Evolutionary conservation across 805 yeast species (phyloP), one percentile per base, ranked within the genome.

Genomic region (Cyberlindnera amylophila): DNA sequence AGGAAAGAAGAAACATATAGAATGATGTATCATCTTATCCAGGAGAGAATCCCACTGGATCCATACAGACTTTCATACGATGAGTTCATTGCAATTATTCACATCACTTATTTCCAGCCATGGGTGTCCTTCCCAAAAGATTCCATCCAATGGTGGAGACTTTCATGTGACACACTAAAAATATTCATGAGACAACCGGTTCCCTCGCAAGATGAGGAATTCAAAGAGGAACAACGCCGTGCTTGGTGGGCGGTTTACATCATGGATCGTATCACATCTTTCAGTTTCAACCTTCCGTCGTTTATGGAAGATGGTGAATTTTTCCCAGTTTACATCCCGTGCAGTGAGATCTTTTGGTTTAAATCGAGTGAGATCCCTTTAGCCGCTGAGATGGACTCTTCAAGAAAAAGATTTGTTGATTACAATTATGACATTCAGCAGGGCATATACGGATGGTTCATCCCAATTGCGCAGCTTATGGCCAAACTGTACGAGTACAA

Each of bases 181-280:
- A 21, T 36, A 2, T 38, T 55, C 11, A 41, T 45, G 33, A 43
- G 38, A 14, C 28, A 28, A 17, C 34, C 26, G 4, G 12, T 32
- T 11, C 21, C 31, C 3, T n/a, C 39, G 2, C 19, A 28, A 33
- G 42, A 46, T 46, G 53, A 63, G 35, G 70, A 64, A 36, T 23
- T 42, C 2, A 53, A 61, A 23, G 74, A 69, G 39, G 74, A 69
- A 42, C 54, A 61, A 38, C 53, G 71, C 18, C 55, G 74, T 17
- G 56, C 61, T 2, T 69, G 71, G 71, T 67, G 72, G 71, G 58
- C 64, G 8, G 47, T 69, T 3, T 69, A 65, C 42, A 49, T 65
- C 26, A 50, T 68, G n/a, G 74, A 69, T 46, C 53, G 70, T 28
- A 61, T 67, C 42, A 53, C 66, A 5, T 65, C 66, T 0, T 50